Evolutionary conservation across 768 basidiomycete species (phyloP).

Genomic region (Rubroboletus satanas): DNA sequence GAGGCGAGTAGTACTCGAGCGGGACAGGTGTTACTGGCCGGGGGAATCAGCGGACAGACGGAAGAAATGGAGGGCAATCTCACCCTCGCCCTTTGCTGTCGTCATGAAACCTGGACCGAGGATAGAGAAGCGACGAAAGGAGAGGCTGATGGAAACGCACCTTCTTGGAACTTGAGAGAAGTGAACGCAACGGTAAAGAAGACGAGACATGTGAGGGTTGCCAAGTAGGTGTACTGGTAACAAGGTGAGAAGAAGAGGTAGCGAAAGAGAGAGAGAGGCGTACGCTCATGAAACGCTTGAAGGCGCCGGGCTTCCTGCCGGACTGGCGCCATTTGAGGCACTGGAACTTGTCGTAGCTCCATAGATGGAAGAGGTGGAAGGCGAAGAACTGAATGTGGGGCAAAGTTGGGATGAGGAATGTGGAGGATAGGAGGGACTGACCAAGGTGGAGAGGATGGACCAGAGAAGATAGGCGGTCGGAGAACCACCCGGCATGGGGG

Average conservation of each 20-base stretch:
- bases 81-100: constrained; percentile 10
- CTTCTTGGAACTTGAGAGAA: constrained; percentile 69
- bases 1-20: constrained; percentile 44
- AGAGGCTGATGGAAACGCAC: constrained; percentile 31
- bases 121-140: not conserved
- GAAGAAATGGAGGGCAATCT: not conserved
- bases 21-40: constrained; percentile 55
- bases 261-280: constrained; percentile 23
- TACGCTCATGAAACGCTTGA: constrained; percentile 89
- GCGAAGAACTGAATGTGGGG: constrained; percentile 48
- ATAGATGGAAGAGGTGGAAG: constrained; percentile 73
- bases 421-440: constrained; percentile 33
- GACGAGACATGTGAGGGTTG: constrained; percentile 61
- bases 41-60: constrained; percentile 3
- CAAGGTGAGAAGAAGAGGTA: constrained; percentile 13
- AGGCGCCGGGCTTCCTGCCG: constrained; percentile 76
- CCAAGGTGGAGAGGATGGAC: constrained; percentile 65
- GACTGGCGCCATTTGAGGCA: constrained; percentile 67
- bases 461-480: constrained; percentile 73
- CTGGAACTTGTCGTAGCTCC: constrained; percentile 73
- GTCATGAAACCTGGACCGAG: constrained; percentile 14
- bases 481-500: constrained; percentile 67
- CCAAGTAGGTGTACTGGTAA: constrained; percentile 75
- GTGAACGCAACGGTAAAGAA: constrained; percentile 61
- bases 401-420: not conserved